Evolutionary conservation across 495 filamentous ascomycete genomes (phyloP), one percentile per base, ranked within the genome.

Genomic region (Aspergillus egyptiacus): DNA sequence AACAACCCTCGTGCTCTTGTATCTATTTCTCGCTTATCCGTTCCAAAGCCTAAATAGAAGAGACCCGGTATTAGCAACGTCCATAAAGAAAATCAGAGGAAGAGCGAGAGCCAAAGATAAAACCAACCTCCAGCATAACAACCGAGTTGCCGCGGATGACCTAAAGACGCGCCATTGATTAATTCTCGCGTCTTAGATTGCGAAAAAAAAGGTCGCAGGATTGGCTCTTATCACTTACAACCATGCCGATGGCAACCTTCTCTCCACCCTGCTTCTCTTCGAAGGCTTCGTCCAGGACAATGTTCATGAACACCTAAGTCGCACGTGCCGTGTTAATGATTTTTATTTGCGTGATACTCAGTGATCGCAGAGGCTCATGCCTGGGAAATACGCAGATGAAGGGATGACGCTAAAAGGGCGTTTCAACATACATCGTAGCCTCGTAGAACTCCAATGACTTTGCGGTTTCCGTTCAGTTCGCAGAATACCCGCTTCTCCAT

Each of bases 401-500:
- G 23, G 4, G n/a, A 11, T 9, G 11, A 11, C 23, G 19, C n/a
- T 22, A 2, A 17, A 8, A 8, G 32, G 17, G 6, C 18, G 22
- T 17, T 37, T 36, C 14, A 23, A 63, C 84, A 43, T 71, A 96
- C 93, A 83, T 98, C 93, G 68, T 96, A 98, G 50, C 93, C 93
- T 57, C 93, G 78, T 35, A 98, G 79, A 31, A 95, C 81, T 55
- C 93, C 93, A 66, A 95, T 86, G 56, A 98, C 94, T 73, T 95
- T 96, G 63, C 93, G 86, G 69, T 88, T 91, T 64, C 94, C 93
- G 73, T 98, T 97, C 53, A 98, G 73, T 68, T 98, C 90, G 62
- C 96, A 89, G 70, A 96, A 95, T 63, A 98, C 79, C 67, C 94
- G 82, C 79, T 98, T 98, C 76, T 97, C 93, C 74, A 98, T 90